These are phyloP conservation scores for Adiantum capillusveneris DNA, from an alignment of 75 land plant species.

Conservation along the genomic window DNA sequence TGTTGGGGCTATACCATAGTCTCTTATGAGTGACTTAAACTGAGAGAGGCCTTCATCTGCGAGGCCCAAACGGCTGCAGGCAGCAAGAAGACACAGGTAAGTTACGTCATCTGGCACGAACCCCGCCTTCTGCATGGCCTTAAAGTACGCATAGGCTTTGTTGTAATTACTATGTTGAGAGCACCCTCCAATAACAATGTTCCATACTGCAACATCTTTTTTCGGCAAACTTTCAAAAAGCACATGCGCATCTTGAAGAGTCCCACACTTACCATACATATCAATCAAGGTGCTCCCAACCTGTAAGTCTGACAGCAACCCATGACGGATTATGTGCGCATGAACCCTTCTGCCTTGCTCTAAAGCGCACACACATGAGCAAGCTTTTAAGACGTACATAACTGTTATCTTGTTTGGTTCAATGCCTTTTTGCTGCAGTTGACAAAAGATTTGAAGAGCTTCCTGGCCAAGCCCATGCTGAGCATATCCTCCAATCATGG, in stretches of 20 bases:
- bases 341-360: slow-evolving; percentile 41
- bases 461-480: slow-evolving; percentile 17
- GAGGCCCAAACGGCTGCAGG: slow-evolving; percentile 19
- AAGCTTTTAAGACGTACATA: slow-evolving; percentile 23
- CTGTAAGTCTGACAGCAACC: slow-evolving; percentile 22
- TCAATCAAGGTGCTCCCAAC: slow-evolving; percentile 30
- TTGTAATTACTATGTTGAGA: slow-evolving; percentile 11
- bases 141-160: slow-evolving; percentile 7
- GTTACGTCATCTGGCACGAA: slow-evolving; percentile 14
- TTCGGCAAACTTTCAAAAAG: slow-evolving; percentile 33
- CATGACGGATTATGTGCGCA: slow-evolving; percentile 17
- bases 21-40: slow-evolving; percentile 23
- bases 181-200: slow-evolving; percentile 52
- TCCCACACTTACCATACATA: slow-evolving; percentile 15
- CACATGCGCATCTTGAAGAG: slow-evolving; percentile 28
- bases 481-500: slow-evolving; percentile 9
- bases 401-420: slow-evolving; percentile 20
- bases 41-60: slow-evolving; percentile 5
- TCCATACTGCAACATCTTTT: slow-evolving; percentile 49
- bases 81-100: slow-evolving; percentile 12
- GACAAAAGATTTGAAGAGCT: slow-evolving; percentile 24
- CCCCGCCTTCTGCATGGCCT: slow-evolving; percentile 9
- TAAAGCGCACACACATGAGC: slow-evolving; percentile 39
- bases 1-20: slow-evolving; percentile 1
- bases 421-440: slow-evolving; percentile 5